These are phyloP conservation scores for Pleoardoris graminearum DNA, from an alignment of 2,329 filamentous ascomycete species.

Conservation along the genomic window DNA sequence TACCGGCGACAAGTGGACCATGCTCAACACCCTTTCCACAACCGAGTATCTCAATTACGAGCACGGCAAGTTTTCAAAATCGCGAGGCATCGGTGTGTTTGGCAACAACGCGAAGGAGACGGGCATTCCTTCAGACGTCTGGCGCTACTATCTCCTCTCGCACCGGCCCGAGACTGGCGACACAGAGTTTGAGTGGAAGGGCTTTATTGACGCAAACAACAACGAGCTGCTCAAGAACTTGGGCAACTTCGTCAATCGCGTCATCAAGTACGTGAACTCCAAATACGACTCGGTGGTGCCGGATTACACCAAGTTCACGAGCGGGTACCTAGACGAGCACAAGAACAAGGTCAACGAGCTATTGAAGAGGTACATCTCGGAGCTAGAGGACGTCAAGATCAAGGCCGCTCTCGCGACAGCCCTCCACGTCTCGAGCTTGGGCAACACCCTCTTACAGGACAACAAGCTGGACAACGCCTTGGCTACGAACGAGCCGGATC, in stretches of 20 bases:
- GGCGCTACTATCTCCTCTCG: constrained; percentile 87
- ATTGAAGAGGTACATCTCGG: constrained; percentile 67
- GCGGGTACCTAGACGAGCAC: constrained; percentile 47
- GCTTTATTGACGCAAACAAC: constrained; percentile 85
- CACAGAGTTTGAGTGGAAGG: constrained; percentile 86
- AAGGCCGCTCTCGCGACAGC: constrained; percentile 67
- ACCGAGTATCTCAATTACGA: constrained; percentile 67
- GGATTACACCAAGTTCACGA: constrained; percentile 61
- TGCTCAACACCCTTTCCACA: constrained; percentile 83
- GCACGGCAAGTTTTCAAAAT: constrained; percentile 82
- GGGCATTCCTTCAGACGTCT: constrained; percentile 82
- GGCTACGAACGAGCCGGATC: constrained; percentile 61
- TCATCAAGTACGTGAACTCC: constrained; percentile 71
- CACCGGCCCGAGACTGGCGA: constrained; percentile 84
- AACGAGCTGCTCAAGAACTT: constrained; percentile 80
- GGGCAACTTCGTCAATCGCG: constrained; percentile 60
- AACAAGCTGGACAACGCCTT: constrained; percentile 63
- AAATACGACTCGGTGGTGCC: constrained; percentile 74
- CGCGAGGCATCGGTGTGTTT: constrained; percentile 85
- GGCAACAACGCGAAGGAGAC: constrained; percentile 87
- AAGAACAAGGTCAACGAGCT: constrained; percentile 66
- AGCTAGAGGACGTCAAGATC: constrained; percentile 73
- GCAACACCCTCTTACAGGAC: constrained; percentile 63
- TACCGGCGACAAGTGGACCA: constrained; percentile 83
- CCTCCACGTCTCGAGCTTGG: constrained; percentile 66